Evolutionary conservation across 2,329 filamentous ascomycete genomes (phyloP), one percentile per base, ranked within the genome.

Genomic region (Diaporthe ilicicola): DNA sequence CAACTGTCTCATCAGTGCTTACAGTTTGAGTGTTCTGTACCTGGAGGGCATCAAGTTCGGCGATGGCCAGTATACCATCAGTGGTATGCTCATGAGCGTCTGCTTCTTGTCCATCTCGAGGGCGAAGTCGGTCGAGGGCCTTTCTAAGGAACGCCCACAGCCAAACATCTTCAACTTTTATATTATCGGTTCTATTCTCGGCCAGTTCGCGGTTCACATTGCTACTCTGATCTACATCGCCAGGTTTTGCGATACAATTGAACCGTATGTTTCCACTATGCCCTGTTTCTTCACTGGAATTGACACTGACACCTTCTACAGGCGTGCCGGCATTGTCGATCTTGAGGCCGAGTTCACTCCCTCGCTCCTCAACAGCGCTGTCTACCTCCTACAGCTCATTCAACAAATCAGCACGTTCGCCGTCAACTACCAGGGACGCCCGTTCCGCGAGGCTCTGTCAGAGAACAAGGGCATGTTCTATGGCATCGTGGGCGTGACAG

Each of bases 101-200:
- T 99, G 96, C 84, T 99, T 99, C 88, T 85, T 99, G 77, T 98
- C 95, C 73, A 98, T 99, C 78, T 98, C 96, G n/a, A 92, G 96
- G 72, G 96, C 96, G 48, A 96, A 94, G 85, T 94, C 96, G 37
- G 96, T 99, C 66, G 96, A 99, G 84, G 92, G 93, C 44, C 87
- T 99, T 29, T 98, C 95, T 74, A 98, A 98, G 84, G 96, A 99
- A 83, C 93, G 96, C 48, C 96, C 96, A 0, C 96, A 99, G 84
- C 95, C 95, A 69, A 98, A 98, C 83, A 99, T 99, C 79, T 98
- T 98, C 88, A 99, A 99, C 84, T 89, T 94, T 66, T 99, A 99
- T 86, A 98, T 99, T 81, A 97, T 99, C 76, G 95, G 96, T 53
- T 98, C 95, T 22, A 96, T 99, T 71, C 91, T 99, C 42, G 96